Evolutionary conservation across 2,329 filamentous ascomycete genomes (phyloP).

Genomic region (Chrysosporium queenslandicum): DNA sequence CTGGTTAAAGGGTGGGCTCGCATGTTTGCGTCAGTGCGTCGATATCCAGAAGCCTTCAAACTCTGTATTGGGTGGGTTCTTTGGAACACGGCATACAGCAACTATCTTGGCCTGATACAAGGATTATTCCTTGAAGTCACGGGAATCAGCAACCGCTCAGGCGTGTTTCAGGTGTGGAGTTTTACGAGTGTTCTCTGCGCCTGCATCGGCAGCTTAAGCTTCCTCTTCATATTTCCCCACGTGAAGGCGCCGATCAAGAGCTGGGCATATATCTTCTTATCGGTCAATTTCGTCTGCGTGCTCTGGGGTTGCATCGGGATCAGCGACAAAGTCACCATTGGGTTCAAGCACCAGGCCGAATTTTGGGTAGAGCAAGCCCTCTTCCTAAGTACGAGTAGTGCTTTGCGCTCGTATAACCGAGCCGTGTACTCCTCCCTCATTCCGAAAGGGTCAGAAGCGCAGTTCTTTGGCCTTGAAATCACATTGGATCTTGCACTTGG

Average conservation of each 20-base stretch:
- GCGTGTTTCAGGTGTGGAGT: slow-evolving; percentile 5
- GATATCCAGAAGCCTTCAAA: slow-evolving; percentile 7
- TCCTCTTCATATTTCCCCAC: slow-evolving; percentile 3
- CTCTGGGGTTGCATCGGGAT: slow-evolving; percentile 9
- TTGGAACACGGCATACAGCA: slow-evolving; percentile 6
- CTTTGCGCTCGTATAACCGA: slow-evolving; percentile 7
- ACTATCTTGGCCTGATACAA: slow-evolving; percentile 1
- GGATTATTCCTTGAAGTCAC: slow-evolving; percentile 5
- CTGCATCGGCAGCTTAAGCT: slow-evolving; percentile 3
- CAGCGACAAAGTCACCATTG: slow-evolving; percentile 1
- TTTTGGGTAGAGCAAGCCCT: slow-evolving; percentile 9
- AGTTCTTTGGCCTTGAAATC: slow-evolving; percentile 8
- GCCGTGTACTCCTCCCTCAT: slow-evolving; percentile 3
- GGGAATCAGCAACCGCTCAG: slow-evolving; percentile 4
- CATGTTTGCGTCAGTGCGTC: slow-evolving; percentile 1
- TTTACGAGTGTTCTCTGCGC: slow-evolving; percentile 7
- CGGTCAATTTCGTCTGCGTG: slow-evolving; percentile 6
- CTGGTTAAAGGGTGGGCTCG: not conserved
- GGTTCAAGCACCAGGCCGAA: slow-evolving; percentile 4
- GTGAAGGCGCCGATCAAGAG: slow-evolving; percentile 5
- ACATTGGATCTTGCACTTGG: slow-evolving; percentile 5
- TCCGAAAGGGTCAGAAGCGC: slow-evolving; percentile 5
- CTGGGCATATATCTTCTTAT: slow-evolving; percentile 5
- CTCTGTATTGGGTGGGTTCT: slow-evolving; percentile 8
- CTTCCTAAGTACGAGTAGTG: slow-evolving; percentile 7